Base-by-base conservation (phyloP, 805 yeast genomes). In the Trichomonascus vanleenenianus region DNA sequence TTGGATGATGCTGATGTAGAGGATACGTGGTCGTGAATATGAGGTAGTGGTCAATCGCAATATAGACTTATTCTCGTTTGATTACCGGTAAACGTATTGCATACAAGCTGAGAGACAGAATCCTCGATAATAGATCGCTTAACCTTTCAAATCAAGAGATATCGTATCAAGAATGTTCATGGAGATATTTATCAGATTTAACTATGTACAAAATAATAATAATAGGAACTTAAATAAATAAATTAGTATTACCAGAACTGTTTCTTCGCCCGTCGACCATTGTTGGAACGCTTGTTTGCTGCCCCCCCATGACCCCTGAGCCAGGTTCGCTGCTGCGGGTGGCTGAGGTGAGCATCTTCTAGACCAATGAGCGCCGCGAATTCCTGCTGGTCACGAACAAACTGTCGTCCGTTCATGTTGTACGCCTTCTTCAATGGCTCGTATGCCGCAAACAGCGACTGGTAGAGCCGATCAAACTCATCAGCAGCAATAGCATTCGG, bases 401-500 rank as follows among this genome's bases (percentile, higher is more conserved):
- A 44, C 34, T 31, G 22, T 15, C 33, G 12, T 8, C 39, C 39
- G 31, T 44, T 30, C 22, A 39, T n/a, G 27, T 18, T 19, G 30
- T 22, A 32, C 20, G 37, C 25, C 34, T 31, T 30, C 34, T 34
- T 22, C 25, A 45, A n/a, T 5, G 30, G 31, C 22, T 18, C 40
- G 27, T 45, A 45, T 12, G 36, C 30, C 9, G 48, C 40, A 34
- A 45, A 40, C 42, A 45, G 11, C 32, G 35, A 22, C 18, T 16
- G 7, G 20, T 40, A 45, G 15, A 36, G 35, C 2, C n/a, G 20
- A 3, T n/a, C n/a, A 7, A 27, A 40, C 15, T 41, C 48, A n/a
- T 35, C 45, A 15, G 27, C 38, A 25, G n/a, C 7, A n/a, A 34
- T 8, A 19, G 12, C 38, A 6, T 12, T 12, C 10, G 34, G 15